Evolutionary conservation across 2,329 filamentous ascomycete species (phyloP).

Genomic region (Emericellopsis atlantica): DNA sequence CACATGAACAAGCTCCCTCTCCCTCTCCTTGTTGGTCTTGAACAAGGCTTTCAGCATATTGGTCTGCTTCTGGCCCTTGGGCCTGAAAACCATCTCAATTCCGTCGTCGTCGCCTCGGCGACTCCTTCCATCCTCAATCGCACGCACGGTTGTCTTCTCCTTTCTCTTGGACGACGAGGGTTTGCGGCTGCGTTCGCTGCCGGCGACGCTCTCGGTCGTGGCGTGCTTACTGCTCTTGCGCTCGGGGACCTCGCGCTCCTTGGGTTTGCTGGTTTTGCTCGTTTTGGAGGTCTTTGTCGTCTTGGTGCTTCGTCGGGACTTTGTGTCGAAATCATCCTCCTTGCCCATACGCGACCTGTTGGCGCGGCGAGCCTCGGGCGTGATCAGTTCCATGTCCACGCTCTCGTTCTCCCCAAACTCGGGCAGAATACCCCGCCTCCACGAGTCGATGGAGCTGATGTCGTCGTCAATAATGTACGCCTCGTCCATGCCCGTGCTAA

Average conservation of each 20-base stretch:
- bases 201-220: constrained; percentile 11
- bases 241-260: constrained; percentile 15
- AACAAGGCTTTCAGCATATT: constrained; percentile 48
- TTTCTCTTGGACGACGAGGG: constrained; percentile 13
- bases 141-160: constrained; percentile 16
- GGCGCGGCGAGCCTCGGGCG: constrained; percentile 37
- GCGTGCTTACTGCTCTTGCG: constrained; percentile 12
- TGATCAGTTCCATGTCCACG: constrained; percentile 44
- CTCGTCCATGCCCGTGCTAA: constrained; percentile 32
- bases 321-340: constrained; percentile 24
- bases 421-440: constrained; percentile 42
- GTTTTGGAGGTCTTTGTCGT: constrained; percentile 14
- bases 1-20: constrained; percentile 13
- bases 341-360: constrained; percentile 20
- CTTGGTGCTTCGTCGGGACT: constrained; percentile 19
- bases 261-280: constrained; percentile 13
- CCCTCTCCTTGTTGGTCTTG: constrained; percentile 40
- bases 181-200: constrained; percentile 19
- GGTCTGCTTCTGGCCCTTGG: constrained; percentile 31
- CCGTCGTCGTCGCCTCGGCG: constrained; percentile 20
- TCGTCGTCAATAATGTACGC: constrained; percentile 45
- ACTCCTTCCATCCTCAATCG: constrained; percentile 21
- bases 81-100: constrained; percentile 26
- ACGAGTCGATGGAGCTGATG: constrained; percentile 44
- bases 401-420: constrained; percentile 28